These are phyloP conservation scores for Nidula niveotomentosa DNA, from an alignment of 1,284 basidiomycete genomes.

Conservation along the genomic window DNA sequence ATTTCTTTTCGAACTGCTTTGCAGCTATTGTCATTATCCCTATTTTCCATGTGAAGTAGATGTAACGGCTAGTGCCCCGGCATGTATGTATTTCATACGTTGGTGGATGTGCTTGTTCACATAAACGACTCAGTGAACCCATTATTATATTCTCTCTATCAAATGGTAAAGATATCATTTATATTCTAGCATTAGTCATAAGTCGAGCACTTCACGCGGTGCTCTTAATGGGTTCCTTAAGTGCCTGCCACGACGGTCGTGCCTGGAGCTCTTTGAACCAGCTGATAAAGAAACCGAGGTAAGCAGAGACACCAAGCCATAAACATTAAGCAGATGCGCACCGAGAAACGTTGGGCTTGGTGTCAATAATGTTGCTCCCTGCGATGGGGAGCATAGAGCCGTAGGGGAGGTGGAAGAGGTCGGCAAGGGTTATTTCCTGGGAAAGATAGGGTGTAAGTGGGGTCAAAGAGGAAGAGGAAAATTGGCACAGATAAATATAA, in stretches of 20 bases:
- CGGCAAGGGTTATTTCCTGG: slow-evolving; percentile 31
- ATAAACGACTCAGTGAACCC: too few species aligned
- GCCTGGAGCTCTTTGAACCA: slow-evolving; percentile 17
- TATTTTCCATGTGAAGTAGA: too few species aligned
- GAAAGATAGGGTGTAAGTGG: neutral
- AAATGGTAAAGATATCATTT: too few species aligned
- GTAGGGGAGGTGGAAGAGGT: slow-evolving; percentile 33
- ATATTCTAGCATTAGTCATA: too few species aligned
- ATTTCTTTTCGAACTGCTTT: too few species aligned
- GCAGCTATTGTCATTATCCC: too few species aligned
- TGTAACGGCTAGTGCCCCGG: too few species aligned
- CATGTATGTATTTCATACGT: too few species aligned
- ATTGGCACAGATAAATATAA: too few species aligned
- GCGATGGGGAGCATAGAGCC: slow-evolving; percentile 20
- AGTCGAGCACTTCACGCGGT: too few species aligned
- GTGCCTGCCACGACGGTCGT: slow-evolving; percentile 34
- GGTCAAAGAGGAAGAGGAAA: neutral
- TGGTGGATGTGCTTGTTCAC: too few species aligned
- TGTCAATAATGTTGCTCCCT: slow-evolving; percentile 23
- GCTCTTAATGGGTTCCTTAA: slow-evolving; percentile 17
- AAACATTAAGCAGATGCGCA: slow-evolving; percentile 9
- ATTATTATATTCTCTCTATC: too few species aligned
- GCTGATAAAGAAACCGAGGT: slow-evolving; percentile 1
- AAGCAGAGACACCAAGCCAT: neutral
- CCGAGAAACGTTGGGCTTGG: slow-evolving; percentile 19